Percentiles rank a stretch among this genome's conserved stretches.
Evolutionary conservation across 2,329 filamentous ascomycete genomes (phyloP).

Genomic region (Trichoderma lentiforme): DNA sequence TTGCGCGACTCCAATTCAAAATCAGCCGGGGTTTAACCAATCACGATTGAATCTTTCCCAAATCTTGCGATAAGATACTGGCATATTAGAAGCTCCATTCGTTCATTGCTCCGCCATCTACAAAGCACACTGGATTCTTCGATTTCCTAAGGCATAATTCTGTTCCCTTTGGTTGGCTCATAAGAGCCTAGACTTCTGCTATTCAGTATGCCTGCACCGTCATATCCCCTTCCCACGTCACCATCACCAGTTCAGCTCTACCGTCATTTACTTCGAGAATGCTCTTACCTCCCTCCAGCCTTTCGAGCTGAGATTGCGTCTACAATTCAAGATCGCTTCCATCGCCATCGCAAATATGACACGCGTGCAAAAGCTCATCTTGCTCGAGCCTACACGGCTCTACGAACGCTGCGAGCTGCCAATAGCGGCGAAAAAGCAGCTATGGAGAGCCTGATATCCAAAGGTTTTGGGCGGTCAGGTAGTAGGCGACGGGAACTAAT

Average conservation of each 20-base stretch:
- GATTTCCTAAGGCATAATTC: not conserved
- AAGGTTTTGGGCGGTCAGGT: slow-evolving; percentile 53
- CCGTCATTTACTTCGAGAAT: slow-evolving; percentile 58
- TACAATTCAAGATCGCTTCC: slow-evolving; percentile 47
- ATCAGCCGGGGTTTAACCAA: not conserved
- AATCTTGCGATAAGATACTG: not conserved
- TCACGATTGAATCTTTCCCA: not conserved
- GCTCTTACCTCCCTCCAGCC: slow-evolving; percentile 55
- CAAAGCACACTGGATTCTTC: not conserved
- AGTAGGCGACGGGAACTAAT: slow-evolving; percentile 49
- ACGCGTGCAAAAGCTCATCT: slow-evolving; percentile 32
- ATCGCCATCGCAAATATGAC: slow-evolving; percentile 34
- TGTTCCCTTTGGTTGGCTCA: not conserved
- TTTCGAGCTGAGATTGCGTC: slow-evolving; percentile 44
- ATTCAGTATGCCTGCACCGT: slow-evolving; percentile 30
- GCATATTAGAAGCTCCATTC: not conserved
- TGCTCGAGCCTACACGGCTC: slow-evolving; percentile 39
- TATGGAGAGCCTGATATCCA: slow-evolving; percentile 46
- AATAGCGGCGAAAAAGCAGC: slow-evolving; percentile 47
- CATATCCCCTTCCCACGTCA: slow-evolving; percentile 24
- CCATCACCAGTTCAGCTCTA: slow-evolving; percentile 43
- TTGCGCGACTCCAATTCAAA: not conserved
- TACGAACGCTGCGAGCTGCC: slow-evolving; percentile 51
- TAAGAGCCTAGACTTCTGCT: not conserved
- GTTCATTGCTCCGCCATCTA: not conserved